These are phyloP conservation scores for Starmerella tilneyi DNA, from an alignment of 805 yeast species.

Conservation along the genomic window DNA sequence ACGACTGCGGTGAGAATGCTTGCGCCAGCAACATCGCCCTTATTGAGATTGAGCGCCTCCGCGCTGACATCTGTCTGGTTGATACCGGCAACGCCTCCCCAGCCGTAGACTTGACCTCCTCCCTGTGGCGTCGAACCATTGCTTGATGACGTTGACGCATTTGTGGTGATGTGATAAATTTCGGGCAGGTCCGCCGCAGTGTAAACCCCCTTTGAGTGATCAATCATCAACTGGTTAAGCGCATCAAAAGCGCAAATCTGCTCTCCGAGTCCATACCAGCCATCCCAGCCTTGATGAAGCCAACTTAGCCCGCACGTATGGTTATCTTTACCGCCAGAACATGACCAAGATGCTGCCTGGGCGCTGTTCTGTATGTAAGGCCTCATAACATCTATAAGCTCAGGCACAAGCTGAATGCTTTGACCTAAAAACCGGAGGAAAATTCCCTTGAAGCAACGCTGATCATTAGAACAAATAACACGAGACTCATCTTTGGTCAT, in stretches of 20 bases:
- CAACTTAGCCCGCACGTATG: constrained; percentile 84
- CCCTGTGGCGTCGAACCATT: constrained; percentile 12
- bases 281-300: constrained; percentile 60
- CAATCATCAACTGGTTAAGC: constrained; percentile 29
- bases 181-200: constrained; percentile 24
- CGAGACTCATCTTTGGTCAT: constrained; percentile 37
- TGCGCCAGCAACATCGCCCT: constrained; percentile 73
- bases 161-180: constrained; percentile 13
- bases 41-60: constrained; percentile 19
- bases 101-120: constrained; percentile 24
- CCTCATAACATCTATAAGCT: constrained; percentile 33
- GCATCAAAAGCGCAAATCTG: constrained; percentile 77
- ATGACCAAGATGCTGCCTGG: constrained; percentile 64
- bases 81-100: constrained; percentile 26
- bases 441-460: constrained; percentile 84
- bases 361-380: constrained; percentile 45
- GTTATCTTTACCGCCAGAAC: constrained; percentile 80
- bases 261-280: constrained; percentile 74
- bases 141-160: constrained; percentile 3
- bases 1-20: constrained; percentile 72
- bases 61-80: constrained; percentile 21
- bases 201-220: constrained; percentile 23
- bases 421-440: constrained; percentile 63
- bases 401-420: constrained; percentile 63
- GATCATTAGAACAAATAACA: constrained; percentile 66